These are phyloP conservation scores for Sodiomyces alkalinus DNA, from an alignment of 2,329 filamentous ascomycete genomes.

Conservation along the genomic window DNA sequence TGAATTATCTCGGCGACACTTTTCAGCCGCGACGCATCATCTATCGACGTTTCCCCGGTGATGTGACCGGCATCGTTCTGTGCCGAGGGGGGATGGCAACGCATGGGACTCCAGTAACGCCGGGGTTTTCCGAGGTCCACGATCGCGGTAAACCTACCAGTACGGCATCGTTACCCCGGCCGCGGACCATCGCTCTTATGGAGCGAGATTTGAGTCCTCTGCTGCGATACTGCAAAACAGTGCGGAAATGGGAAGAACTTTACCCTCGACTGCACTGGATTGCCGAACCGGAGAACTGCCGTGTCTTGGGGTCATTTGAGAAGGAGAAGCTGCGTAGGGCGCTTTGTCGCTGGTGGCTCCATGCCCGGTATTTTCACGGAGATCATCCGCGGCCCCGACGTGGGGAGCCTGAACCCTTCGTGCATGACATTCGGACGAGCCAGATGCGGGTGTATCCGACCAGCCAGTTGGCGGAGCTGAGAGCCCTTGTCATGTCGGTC, in stretches of 20 bases:
- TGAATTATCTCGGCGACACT: constrained; percentile 14
- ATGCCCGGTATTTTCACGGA: constrained; percentile 35
- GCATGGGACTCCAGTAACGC: not conserved
- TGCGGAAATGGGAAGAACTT: constrained; percentile 21
- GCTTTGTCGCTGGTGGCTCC: constrained; percentile 39
- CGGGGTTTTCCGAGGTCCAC: not conserved
- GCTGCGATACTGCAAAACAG: constrained; percentile 19
- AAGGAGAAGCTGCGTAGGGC: constrained; percentile 31
- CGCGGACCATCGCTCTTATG: constrained; percentile 14
- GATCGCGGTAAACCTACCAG: constrained; percentile 1
- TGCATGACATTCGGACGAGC: constrained; percentile 24
- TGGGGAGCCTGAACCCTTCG: constrained; percentile 21
- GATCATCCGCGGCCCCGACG: constrained; percentile 20
- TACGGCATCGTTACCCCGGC: constrained; percentile 1
- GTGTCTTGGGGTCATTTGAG: constrained; percentile 27
- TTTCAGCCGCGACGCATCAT: constrained; percentile 24
- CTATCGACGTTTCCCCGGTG: constrained; percentile 20
- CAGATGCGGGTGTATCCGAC: constrained; percentile 29
- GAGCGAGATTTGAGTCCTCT: constrained; percentile 18
- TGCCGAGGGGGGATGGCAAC: constrained; percentile 2
- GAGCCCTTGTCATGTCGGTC: constrained; percentile 28
- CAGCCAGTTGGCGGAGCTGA: constrained; percentile 26
- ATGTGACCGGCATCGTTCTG: constrained; percentile 12
- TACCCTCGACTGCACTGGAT: constrained; percentile 32
- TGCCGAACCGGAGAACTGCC: constrained; percentile 26